Conservation (phyloP, 2,329 filamentous ascomycete genomes). For the Aspergillus nomiae region DNA sequence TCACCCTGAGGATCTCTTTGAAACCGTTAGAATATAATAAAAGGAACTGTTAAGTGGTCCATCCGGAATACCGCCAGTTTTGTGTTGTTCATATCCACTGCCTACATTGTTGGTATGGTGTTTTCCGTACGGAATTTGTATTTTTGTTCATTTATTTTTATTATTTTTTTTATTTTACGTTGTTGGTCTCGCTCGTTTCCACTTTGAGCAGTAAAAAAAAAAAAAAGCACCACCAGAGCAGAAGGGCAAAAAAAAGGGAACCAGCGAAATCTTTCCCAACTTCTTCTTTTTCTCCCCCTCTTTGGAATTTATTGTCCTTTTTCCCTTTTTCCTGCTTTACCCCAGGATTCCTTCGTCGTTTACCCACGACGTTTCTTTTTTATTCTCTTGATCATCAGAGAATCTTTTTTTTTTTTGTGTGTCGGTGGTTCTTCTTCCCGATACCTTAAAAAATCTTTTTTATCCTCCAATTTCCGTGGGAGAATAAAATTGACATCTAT, state of each 20-base stretch:
- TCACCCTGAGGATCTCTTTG: background rate
- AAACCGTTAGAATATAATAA: background rate
- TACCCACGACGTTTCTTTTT: constrained; percentile 21
- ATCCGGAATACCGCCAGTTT: background rate
- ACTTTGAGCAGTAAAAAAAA: background rate
- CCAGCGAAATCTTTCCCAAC: constrained; percentile 8
- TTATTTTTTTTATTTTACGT: background rate
- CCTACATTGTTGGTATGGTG: background rate
- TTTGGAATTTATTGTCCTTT: constrained; percentile 13
- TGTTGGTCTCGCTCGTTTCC: background rate
- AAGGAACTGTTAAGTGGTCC: background rate
- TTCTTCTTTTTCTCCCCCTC: constrained; percentile 12
- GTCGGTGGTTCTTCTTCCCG: constrained; percentile 21
- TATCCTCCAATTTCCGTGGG: constrained; percentile 16
- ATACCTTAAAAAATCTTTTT: constrained; percentile 7
- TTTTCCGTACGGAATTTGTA: background rate
- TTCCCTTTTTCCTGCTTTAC: constrained; percentile 20
- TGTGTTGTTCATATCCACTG: background rate
- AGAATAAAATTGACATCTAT: constrained; percentile 16
- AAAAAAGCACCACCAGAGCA: background rate
- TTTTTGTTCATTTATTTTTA: background rate
- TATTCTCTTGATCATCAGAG: constrained; percentile 4
- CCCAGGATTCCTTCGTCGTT: constrained; percentile 23
- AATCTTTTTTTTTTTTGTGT: constrained; percentile 1
- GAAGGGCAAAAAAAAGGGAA: constrained; percentile 1